These are phyloP conservation scores for Schizophyllum amplum DNA, from an alignment of 1,284 basidiomycete genomes.

Conservation along the genomic window DNA sequence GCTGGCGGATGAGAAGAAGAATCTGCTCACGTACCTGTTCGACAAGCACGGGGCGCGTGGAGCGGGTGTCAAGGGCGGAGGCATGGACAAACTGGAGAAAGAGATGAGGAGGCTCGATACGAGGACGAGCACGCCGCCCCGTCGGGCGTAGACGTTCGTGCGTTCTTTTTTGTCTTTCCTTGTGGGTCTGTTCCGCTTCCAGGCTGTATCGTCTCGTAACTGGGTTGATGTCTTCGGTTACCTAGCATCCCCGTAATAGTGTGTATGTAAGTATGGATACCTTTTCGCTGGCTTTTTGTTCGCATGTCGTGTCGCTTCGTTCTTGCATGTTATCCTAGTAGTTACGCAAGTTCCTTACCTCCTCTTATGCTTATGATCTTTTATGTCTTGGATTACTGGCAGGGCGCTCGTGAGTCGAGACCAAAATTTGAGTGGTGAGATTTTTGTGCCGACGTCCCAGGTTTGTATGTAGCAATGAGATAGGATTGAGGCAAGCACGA, in stretches of 20 bases:
- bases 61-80: constrained; percentile 21
- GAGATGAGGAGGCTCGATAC: constrained; percentile 72
- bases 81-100: constrained; percentile 61
- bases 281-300: too few species aligned
- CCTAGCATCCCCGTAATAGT: not conserved
- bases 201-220: too few species aligned
- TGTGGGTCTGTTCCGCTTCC: too few species aligned
- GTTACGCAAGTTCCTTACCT: not conserved
- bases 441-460: too few species aligned
- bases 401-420: too few species aligned
- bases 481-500: too few species aligned
- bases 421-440: not conserved
- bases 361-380: not conserved
- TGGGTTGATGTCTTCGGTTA: too few species aligned
- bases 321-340: not conserved
- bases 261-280: not conserved
- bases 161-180: not conserved
- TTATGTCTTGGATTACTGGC: not conserved
- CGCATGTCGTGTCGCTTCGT: not conserved
- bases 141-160: constrained; percentile 6
- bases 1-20: constrained; percentile 78
- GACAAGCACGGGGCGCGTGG: constrained; percentile 72
- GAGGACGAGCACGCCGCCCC: constrained; percentile 58
- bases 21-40: constrained; percentile 76
- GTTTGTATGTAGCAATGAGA: too few species aligned